Conservation (phyloP, 306 rosid species). For the Corylus avellana region DNA sequence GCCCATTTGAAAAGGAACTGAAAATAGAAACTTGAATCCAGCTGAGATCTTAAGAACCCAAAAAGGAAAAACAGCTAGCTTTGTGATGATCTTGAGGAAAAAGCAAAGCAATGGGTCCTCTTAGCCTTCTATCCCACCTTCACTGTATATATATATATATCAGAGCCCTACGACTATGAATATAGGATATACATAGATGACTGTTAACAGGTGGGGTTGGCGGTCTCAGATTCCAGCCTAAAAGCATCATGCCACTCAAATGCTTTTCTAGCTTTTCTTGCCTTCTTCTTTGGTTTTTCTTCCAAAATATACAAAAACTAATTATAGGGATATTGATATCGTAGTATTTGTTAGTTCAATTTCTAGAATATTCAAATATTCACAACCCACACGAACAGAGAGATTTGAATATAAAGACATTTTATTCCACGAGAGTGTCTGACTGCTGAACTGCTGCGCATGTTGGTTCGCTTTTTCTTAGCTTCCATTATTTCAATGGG, state of each 20-base stretch:
- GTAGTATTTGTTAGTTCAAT: background rate
- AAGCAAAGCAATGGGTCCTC: conserved; percentile 25
- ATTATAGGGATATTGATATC: background rate
- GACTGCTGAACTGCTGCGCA: background rate
- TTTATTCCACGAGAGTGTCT: background rate
- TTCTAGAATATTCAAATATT: background rate
- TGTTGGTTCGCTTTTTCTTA: background rate
- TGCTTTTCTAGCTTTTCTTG: conserved; percentile 29
- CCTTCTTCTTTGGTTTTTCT: conserved; percentile 4
- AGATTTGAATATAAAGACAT: background rate
- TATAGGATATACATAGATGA: conserved; percentile 11
- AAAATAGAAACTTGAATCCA: conserved; percentile 38
- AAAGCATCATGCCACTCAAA: conserved; percentile 41
- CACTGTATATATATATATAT: background rate
- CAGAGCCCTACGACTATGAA: conserved; percentile 6
- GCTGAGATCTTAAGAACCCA: conserved; percentile 29
- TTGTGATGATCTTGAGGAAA: conserved; percentile 31
- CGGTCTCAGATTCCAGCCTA: conserved; percentile 50
- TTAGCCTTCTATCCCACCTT: conserved; percentile 11
- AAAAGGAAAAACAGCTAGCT: conserved; percentile 15
- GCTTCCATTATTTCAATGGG: background rate
- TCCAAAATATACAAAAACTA: conserved; percentile 2
- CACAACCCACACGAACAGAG: too few relatives aligned
- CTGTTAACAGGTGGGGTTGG: conserved; percentile 25
- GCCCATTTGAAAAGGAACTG: conserved; percentile 48